Conservation (phyloP, 2,329 filamentous ascomycete genomes). For the Lachnellula cervina region DNA sequence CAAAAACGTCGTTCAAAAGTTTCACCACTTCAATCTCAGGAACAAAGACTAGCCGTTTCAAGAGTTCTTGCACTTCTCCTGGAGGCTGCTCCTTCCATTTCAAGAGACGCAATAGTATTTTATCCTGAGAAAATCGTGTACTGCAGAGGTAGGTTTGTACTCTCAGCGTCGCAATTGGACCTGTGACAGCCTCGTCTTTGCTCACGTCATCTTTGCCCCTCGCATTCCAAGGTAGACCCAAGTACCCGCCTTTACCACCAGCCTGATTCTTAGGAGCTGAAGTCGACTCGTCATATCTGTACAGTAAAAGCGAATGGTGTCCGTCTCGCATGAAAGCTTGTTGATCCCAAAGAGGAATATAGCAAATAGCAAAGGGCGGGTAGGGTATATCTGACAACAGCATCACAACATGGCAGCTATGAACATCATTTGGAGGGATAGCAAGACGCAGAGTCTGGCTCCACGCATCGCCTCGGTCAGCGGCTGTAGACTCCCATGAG, state of each 20-base stretch:
- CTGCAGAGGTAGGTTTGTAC: conserved; percentile 88
- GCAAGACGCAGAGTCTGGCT: conserved; percentile 80
- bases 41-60: conserved; percentile 85
- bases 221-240: conserved; percentile 75
- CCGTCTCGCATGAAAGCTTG: conserved; percentile 88
- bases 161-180: conserved; percentile 72
- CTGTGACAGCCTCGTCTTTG: conserved; percentile 69
- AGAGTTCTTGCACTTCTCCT: conserved; percentile 65
- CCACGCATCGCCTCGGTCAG: conserved; percentile 78
- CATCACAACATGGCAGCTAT: conserved; percentile 80
- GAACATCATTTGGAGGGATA: conserved; percentile 73
- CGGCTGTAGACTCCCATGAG: conserved; percentile 81
- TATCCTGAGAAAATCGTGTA: conserved; percentile 90
- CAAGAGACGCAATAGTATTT: conserved; percentile 74
- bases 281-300: conserved; percentile 89
- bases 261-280: conserved; percentile 58
- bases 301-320: conserved; percentile 72
- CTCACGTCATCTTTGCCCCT: conserved; percentile 61
- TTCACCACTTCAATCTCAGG: conserved; percentile 98
- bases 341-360: conserved; percentile 90
- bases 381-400: conserved; percentile 81
- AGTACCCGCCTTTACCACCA: conserved; percentile 76
- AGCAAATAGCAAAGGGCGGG: conserved; percentile 84
- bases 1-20: conserved; percentile 80
- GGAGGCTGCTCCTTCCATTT: conserved; percentile 77